Base-by-base conservation (phyloP, 768 basidiomycete species). In the Clitopilus hobsonii region DNA sequence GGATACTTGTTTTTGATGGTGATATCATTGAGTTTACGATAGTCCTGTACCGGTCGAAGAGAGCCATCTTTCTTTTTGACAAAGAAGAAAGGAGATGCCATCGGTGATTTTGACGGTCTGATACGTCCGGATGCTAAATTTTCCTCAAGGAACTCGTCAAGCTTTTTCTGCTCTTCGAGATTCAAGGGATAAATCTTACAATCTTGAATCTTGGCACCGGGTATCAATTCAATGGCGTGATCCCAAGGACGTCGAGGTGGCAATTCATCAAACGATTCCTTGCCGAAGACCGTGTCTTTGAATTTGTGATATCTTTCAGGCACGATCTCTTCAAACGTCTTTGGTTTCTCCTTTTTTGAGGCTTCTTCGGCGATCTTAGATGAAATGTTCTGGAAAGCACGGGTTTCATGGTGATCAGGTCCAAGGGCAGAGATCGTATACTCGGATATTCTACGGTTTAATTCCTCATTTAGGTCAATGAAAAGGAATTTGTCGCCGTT, bases 161-260 rank as follows among this genome's bases (percentile, higher is more conserved):
- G 45, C 7, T 65, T 66, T 7, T 57, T 25, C 2, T 64, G 72
- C 51, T 79, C 74, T 0, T 49, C 28, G 5, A 56, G 64, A 0
- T 67, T 69, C 1, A 78, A 54, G 0, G 63, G 63, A 49, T 77
- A 78, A 5, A 77, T 60, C 3, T 67, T 67, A 20, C 68, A 68
- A 24, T 67, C 61, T 0, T 66, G 63, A 0, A 71, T 68, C 11
- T 60, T 53, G 7, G 59, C 57, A 16, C 59, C 68, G 1, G 68
- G 67, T 23, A 65, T 59, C 0, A 76, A 52, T 5, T 75, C 61
- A 47, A 77, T 76, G 6, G 62, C 61, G 28, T 69, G 64, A 32
- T 78, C 73, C 62, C 70, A 76, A 0, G 64, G 64, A 1, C 64
- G 58, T 53, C 55, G 38, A 13, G 60, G 63, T 3, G 73, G 70